Percentiles rank a stretch among this genome's conserved stretches.
phyloP scores from a whole-genome alignment of 2,329 filamentous ascomycete species.

The Purpureocillium lavendulum region DNA sequence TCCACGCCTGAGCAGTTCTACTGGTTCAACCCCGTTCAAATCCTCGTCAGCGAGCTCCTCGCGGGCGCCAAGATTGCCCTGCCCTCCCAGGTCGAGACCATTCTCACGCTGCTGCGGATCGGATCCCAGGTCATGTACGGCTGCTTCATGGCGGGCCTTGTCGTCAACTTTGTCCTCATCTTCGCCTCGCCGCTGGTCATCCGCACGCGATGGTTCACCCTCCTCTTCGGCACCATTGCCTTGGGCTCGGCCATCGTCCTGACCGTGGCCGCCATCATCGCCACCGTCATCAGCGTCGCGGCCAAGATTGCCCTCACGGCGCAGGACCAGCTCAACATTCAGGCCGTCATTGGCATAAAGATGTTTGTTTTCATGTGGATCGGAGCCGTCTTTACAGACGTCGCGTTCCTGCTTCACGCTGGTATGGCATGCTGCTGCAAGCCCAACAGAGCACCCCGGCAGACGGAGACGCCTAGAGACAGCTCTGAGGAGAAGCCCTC shows the following conservation, averaged over 20 bases:
- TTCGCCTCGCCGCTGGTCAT: slow-evolving; percentile 52
- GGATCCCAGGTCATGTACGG: slow-evolving; percentile 84
- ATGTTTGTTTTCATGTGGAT: slow-evolving; percentile 93
- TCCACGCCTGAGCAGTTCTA: slow-evolving; percentile 62
- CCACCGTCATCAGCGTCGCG: slow-evolving; percentile 75
- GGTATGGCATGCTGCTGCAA: slow-evolving; percentile 70
- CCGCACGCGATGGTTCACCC: slow-evolving; percentile 52
- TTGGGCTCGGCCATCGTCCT: slow-evolving; percentile 60
- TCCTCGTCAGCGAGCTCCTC: slow-evolving; percentile 72
- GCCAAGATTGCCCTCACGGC: slow-evolving; percentile 69
- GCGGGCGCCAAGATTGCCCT: slow-evolving; percentile 76
- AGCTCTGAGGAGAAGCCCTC: slow-evolving; percentile 13
- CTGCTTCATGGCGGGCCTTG: slow-evolving; percentile 66
- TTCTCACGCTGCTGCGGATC: slow-evolving; percentile 64
- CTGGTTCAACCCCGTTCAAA: slow-evolving; percentile 86
- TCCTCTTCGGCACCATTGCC: slow-evolving; percentile 59
- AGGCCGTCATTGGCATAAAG: slow-evolving; percentile 56
- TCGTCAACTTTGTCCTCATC: slow-evolving; percentile 65
- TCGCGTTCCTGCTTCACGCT: slow-evolving; percentile 67
- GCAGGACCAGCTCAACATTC: slow-evolving; percentile 68
- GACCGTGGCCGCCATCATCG: slow-evolving; percentile 63
- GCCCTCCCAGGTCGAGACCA: slow-evolving; percentile 62
- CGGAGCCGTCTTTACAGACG: slow-evolving; percentile 54
- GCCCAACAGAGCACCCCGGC: slow-evolving; percentile 13
- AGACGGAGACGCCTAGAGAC: slow-evolving; percentile 2